Conservation (phyloP, 2,329 filamentous ascomycete genomes). For the Cladosporium halotolerans region DNA sequence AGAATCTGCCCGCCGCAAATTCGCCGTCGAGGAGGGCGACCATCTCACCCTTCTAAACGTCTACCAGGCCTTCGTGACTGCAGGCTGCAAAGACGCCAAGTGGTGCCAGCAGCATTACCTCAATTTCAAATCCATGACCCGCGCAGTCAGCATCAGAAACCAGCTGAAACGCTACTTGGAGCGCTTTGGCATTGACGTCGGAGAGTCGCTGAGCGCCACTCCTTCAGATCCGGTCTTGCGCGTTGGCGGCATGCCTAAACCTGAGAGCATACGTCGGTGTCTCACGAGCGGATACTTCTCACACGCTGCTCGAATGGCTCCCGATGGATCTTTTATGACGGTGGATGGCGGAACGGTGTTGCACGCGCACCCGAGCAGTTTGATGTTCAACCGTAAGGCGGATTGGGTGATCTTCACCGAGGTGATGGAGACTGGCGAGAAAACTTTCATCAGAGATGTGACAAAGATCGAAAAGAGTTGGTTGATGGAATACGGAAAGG, state of each 20-base stretch:
- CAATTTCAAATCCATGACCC: slow-evolving; percentile 77
- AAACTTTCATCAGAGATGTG: slow-evolving; percentile 84
- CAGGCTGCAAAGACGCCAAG: slow-evolving; percentile 71
- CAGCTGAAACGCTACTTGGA: slow-evolving; percentile 85
- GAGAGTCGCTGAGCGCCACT: slow-evolving; percentile 51
- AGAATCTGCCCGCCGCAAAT: slow-evolving; percentile 70
- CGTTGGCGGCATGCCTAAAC: slow-evolving; percentile 42
- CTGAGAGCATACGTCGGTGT: slow-evolving; percentile 75
- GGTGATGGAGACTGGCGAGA: slow-evolving; percentile 79
- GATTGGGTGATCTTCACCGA: slow-evolving; percentile 97
- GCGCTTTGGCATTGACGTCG: slow-evolving; percentile 67
- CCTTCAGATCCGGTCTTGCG: slow-evolving; percentile 21
- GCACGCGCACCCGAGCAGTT: slow-evolving; percentile 81
- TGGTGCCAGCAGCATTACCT: slow-evolving; percentile 85
- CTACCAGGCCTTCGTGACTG: slow-evolving; percentile 81
- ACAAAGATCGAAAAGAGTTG: slow-evolving; percentile 93
- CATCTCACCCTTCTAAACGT: slow-evolving; percentile 88
- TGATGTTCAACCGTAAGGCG: slow-evolving; percentile 94
- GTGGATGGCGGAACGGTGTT: slow-evolving; percentile 73
- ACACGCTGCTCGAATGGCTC: slow-evolving; percentile 87
- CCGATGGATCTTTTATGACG: slow-evolving; percentile 82
- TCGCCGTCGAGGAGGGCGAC: slow-evolving; percentile 89
- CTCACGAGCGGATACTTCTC: slow-evolving; percentile 88
- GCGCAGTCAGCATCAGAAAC: slow-evolving; percentile 76
- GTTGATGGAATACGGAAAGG: slow-evolving; percentile 80